Conservation (phyloP, 2,329 filamentous ascomycete genomes). For the Fusarium graminum region DNA sequence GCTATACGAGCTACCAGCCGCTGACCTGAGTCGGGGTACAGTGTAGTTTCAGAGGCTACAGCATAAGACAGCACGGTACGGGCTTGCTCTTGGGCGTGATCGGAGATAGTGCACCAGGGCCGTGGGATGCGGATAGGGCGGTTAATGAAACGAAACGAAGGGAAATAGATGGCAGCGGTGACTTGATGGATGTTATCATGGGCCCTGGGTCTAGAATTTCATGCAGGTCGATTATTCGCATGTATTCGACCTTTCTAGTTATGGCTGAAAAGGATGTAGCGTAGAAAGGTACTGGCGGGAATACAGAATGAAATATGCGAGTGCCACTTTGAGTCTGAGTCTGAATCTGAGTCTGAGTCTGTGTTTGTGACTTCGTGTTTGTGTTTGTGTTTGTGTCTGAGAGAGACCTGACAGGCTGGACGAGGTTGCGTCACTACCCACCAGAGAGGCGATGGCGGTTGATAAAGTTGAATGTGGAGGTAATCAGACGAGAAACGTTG, state of each 20-base stretch:
- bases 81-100: slow-evolving; percentile 38
- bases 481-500: not conserved
- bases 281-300: slow-evolving; percentile 22
- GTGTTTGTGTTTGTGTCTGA: too few species aligned
- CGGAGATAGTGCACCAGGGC: slow-evolving; percentile 33
- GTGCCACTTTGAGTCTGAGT: slow-evolving; percentile 6
- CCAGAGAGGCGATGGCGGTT: not conserved
- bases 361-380: too few species aligned
- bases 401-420: slow-evolving; percentile 9
- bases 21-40: slow-evolving; percentile 38
- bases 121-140: slow-evolving; percentile 40
- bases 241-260: not conserved
- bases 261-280: slow-evolving; percentile 35
- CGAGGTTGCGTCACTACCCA: slow-evolving; percentile 44
- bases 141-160: slow-evolving; percentile 7
- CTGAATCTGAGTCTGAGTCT: not conserved
- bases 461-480: not conserved
- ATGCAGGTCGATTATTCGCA: slow-evolving; percentile 46
- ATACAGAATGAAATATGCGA: slow-evolving; percentile 21
- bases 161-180: slow-evolving; percentile 35
- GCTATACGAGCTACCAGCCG: slow-evolving; percentile 43
- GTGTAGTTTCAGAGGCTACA: slow-evolving; percentile 1
- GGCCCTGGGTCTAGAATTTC: slow-evolving; percentile 40
- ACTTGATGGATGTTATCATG: slow-evolving; percentile 39
- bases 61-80: not conserved